Percentiles rank a stretch among this genome's conserved stretches.
Evolutionary conservation across 495 filamentous ascomycete species (phyloP).

Genomic region (Penicillium daleae): DNA sequence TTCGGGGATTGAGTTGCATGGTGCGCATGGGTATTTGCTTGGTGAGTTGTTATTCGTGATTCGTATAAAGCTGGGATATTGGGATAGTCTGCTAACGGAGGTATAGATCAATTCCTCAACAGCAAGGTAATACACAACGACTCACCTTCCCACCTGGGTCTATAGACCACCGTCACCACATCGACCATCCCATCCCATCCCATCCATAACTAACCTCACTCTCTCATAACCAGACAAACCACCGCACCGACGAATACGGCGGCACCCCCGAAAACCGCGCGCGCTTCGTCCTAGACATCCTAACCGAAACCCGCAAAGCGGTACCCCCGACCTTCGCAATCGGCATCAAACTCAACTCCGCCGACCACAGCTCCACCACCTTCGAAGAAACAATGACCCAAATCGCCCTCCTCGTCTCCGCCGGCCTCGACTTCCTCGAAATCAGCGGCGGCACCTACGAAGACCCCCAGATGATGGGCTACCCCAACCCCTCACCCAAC

Average conservation of each 20-base stretch:
- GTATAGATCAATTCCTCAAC: constrained; percentile 47
- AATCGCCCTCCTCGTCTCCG: constrained; percentile 52
- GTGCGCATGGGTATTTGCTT: constrained; percentile 63
- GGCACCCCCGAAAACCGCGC: constrained; percentile 49
- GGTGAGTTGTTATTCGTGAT: constrained; percentile 28
- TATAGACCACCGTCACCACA: too few relatives aligned
- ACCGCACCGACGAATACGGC: constrained; percentile 53
- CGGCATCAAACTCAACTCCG: constrained; percentile 67
- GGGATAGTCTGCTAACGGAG: constrained; percentile 11
- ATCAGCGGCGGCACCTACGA: constrained; percentile 64
- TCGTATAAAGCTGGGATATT: not conserved
- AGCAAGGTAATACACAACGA: constrained; percentile 34
- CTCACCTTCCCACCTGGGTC: not conserved
- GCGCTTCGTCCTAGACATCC: constrained; percentile 53
- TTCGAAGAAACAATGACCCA: constrained; percentile 57
- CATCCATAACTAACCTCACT: constrained; percentile 15
- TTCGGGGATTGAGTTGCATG: constrained; percentile 60
- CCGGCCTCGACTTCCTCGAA: constrained; percentile 65
- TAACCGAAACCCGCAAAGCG: constrained; percentile 43
- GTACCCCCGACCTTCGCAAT: constrained; percentile 55
- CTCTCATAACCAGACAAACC: constrained; percentile 37
- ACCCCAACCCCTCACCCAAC: constrained; percentile 9
- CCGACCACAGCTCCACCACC: constrained; percentile 52
- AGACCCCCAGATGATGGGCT: constrained; percentile 48
- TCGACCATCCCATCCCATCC: too few relatives aligned